Evolutionary conservation across 1,139 yeast genomes (phyloP).

Genomic region (Martiniozyma asiatica): DNA sequence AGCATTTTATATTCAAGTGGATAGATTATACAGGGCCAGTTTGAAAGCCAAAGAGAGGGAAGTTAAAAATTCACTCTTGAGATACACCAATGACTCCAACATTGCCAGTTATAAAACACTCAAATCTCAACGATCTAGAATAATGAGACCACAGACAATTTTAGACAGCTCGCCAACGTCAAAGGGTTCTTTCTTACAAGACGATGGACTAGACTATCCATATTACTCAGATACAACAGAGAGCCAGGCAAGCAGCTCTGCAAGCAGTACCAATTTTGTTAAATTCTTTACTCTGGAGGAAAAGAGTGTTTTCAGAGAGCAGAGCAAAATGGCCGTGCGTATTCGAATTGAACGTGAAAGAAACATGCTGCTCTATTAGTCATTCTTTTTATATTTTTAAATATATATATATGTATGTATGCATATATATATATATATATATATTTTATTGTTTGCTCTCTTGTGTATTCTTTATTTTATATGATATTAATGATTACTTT

Average conservation of each 20-base stretch:
- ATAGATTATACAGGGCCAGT: constrained; percentile 40
- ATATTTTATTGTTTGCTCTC: too few relatives aligned
- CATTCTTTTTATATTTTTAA: too few relatives aligned
- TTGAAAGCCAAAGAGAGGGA: constrained; percentile 20
- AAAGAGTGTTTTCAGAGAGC: constrained; percentile 17
- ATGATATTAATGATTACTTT: too few relatives aligned
- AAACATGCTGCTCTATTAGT: constrained; percentile 1
- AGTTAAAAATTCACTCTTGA: constrained; percentile 5
- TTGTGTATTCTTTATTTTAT: too few relatives aligned
- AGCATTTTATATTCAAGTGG: constrained; percentile 53
- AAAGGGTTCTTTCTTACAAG: background rate
- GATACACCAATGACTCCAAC: constrained; percentile 6
- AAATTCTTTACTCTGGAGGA: constrained; percentile 15
- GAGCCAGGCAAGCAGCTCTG: constrained; percentile 11
- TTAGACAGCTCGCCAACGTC: constrained; percentile 4
- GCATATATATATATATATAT: too few relatives aligned
- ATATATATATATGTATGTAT: too few relatives aligned
- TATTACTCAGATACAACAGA: constrained; percentile 12
- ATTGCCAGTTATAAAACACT: constrained; percentile 12
- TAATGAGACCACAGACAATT: constrained; percentile 2
- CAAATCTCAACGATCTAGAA: constrained; percentile 12
- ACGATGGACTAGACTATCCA: constrained; percentile 4
- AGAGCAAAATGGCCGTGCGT: constrained; percentile 22
- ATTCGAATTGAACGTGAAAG: constrained; percentile 23
- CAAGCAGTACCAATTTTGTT: constrained; percentile 8